Evolutionary conservation across 371 early-diverging fungal genomes (phyloP), one percentile per base, ranked within the genome.

Genomic region (Paraphysoderma sedebokerense): DNA sequence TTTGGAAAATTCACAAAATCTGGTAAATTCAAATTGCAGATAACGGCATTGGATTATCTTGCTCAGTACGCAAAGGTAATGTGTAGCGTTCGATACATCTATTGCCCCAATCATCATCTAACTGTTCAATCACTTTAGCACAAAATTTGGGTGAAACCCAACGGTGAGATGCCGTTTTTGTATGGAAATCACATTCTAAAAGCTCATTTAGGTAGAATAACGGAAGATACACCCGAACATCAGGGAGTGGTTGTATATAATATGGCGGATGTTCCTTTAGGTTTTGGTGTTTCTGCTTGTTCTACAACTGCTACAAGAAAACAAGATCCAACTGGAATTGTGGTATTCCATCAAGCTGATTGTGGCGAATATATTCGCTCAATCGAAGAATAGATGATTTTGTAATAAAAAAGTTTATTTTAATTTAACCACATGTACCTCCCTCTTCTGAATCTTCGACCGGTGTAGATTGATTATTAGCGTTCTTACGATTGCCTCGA

Each of bases 111-210:
- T 30, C 29, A 5, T 45, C 34, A 1, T 19, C 20, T 3, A 23
- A 5, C 22, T 52, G 20, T 23, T 3, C 13, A 12, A 5, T 2
- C n/a, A 50, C 17, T 19, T 33, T 55, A 80, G 74, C 77, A 85
- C 70, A 90, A 91, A 66, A 82, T 98, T 36, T 98, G 98, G 96
- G 82, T 99, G 45, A 98, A 98, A 67, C 88, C 89, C 33, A 91
- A 85, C 60, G 98, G 98, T 50, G 99, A 98, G 66, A 98, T 97
- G 98, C 88, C 96, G 20, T 96, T 86, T 72, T 59, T 99, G 55
- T 99, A 99, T 62, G 98, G 98, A 29, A 99, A 98, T 75, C 89
- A 99, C 62, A 79, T 98, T 28, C 81, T 97, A 49, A 98, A 95
- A 68, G 92, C 96, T 20, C 99, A 98, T 63, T 66, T 99, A 49